Evolutionary conservation across 768 basidiomycete species (phyloP).

Genomic region (Collybiopsis confluens): DNA sequence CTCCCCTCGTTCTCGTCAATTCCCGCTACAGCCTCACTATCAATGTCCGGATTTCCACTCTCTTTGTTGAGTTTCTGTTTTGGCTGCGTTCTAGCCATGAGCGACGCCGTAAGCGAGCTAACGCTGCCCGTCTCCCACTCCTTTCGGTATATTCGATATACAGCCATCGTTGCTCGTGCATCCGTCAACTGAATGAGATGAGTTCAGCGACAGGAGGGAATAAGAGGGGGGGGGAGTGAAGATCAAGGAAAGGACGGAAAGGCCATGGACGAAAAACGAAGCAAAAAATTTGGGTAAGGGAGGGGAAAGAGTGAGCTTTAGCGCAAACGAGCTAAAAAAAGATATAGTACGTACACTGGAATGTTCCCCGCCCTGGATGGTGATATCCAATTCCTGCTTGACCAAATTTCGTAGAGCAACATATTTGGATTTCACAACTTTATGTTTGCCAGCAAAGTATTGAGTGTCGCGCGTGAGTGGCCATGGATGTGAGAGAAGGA

Average conservation of each 20-base stretch:
- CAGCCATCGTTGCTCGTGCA: conserved; percentile 92
- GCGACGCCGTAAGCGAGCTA: conserved; percentile 5
- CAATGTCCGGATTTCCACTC: neutral
- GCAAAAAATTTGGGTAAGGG: too few species aligned
- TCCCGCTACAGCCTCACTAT: too few species aligned
- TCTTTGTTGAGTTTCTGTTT: neutral
- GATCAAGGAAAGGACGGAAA: too few species aligned
- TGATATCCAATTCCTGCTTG: conserved; percentile 69
- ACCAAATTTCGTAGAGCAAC: conserved; percentile 79
- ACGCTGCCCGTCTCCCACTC: conserved; percentile 71
- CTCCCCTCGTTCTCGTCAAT: too few species aligned
- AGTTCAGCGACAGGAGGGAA: neutral
- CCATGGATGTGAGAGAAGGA: conserved; percentile 69
- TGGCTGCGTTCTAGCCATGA: neutral
- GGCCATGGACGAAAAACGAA: too few species aligned
- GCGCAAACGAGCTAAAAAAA: neutral
- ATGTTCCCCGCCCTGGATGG: conserved; percentile 88
- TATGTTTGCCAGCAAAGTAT: conserved; percentile 51
- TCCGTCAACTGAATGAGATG: conserved; percentile 67
- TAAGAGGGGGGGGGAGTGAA: too few species aligned
- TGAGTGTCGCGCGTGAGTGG: conserved; percentile 69
- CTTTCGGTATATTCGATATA: conserved; percentile 78
- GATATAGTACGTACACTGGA: conserved; percentile 61
- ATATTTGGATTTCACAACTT: conserved; percentile 56
- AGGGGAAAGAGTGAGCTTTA: too few species aligned